These are phyloP conservation scores for Epichloe sp. DNA, from an alignment of 2,329 filamentous ascomycete genomes.

Conservation along the genomic window DNA sequence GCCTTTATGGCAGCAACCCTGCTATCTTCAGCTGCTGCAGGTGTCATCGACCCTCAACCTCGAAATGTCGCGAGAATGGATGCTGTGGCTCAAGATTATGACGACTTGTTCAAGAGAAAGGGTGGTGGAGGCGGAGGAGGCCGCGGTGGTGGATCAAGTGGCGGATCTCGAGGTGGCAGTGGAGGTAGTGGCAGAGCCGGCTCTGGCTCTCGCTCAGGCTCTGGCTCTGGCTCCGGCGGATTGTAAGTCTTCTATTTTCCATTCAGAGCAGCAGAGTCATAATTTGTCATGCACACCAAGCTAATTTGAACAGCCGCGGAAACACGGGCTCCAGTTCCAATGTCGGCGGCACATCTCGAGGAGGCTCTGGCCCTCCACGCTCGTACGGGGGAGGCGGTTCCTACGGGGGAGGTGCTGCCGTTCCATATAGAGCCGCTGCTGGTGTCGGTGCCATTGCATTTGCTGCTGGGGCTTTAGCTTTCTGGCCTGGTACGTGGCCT, in stretches of 20 bases:
- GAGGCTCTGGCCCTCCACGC: slow-evolving; percentile 44
- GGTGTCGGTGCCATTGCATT: slow-evolving; percentile 42
- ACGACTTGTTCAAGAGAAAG: slow-evolving; percentile 46
- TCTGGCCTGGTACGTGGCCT: slow-evolving; percentile 55
- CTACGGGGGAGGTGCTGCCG: slow-evolving; percentile 54
- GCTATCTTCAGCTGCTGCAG: slow-evolving; percentile 5
- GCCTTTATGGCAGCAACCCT: slow-evolving; percentile 3
- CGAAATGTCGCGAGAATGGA: slow-evolving; percentile 13
- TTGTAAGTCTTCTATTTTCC: slow-evolving; percentile 4
- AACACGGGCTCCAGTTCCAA: slow-evolving; percentile 20
- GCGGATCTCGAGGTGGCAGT: slow-evolving; percentile 8
- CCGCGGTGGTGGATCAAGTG: slow-evolving; percentile 22
- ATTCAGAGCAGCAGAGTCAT: not conserved
- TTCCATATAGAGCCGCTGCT: slow-evolving; percentile 42
- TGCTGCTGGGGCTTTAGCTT: slow-evolving; percentile 32
- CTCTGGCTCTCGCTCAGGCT: slow-evolving; percentile 1
- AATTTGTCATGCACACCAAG: not conserved
- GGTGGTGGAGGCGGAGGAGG: slow-evolving; percentile 42
- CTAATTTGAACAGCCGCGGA: slow-evolving; percentile 14
- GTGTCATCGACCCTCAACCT: slow-evolving; percentile 7
- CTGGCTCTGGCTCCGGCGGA: slow-evolving; percentile 5
- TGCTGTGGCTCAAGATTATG: slow-evolving; percentile 14
- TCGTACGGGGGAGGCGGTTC: slow-evolving; percentile 48
- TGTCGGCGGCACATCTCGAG: slow-evolving; percentile 37
- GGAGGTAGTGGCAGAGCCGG: slow-evolving; percentile 11